Conservation (phyloP, 768 basidiomycete species). For the Rhizopogon vinicolor region DNA sequence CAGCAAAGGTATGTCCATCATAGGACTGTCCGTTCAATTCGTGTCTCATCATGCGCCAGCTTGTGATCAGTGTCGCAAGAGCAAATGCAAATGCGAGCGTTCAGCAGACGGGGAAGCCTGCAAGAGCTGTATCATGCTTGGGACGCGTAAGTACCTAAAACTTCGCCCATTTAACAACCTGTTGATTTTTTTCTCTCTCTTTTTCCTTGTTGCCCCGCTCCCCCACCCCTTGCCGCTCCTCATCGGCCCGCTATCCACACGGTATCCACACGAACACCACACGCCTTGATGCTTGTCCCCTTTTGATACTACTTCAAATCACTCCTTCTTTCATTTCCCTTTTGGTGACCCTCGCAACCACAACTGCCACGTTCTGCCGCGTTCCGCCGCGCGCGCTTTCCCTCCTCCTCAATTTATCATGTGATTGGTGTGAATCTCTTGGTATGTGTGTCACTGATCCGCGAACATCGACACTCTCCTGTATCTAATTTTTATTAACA, state of each 20-base stretch:
- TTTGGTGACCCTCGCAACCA: not conserved
- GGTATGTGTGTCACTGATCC: no score
- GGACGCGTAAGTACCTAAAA: conserved; percentile 48
- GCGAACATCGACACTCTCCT: not conserved
- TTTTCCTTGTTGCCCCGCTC: not conserved
- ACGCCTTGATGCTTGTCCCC: not conserved
- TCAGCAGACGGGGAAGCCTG: conserved; percentile 56
- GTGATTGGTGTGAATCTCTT: no score
- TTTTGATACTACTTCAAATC: not conserved
- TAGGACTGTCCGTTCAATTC: not conserved
- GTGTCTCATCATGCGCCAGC: conserved; percentile 34
- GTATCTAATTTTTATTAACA: not conserved
- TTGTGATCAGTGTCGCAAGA: conserved; percentile 87
- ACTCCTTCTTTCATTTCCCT: not conserved
- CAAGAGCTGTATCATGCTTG: conserved; percentile 70
- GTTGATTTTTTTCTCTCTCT: conserved; percentile 11
- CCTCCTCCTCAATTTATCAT: not conserved
- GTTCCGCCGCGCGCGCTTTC: not conserved
- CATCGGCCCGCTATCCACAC: not conserved
- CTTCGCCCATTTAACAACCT: not conserved
- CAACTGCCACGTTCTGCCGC: not conserved
- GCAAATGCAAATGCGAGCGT: conserved; percentile 87
- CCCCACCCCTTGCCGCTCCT: conserved; percentile 4
- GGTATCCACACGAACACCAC: not conserved
- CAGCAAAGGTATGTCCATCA: conserved; percentile 54